These are phyloP conservation scores for Clausena lansium DNA, from an alignment of 345 rosid genomes.

Conservation along the genomic window DNA sequence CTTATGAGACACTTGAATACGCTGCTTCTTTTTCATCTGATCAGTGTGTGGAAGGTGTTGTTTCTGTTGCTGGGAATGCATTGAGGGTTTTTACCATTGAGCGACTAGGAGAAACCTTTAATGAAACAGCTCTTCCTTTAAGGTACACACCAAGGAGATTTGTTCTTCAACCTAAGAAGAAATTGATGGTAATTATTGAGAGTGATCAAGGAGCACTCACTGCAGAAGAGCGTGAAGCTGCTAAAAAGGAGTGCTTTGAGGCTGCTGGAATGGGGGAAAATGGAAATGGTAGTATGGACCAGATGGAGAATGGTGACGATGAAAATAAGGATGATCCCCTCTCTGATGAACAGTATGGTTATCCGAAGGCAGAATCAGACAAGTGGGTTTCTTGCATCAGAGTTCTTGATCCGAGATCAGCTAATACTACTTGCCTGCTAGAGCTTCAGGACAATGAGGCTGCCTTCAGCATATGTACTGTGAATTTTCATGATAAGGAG, in stretches of 20 bases:
- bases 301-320: constrained; percentile 84
- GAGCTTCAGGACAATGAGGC: constrained; percentile 99
- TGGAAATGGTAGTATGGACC: constrained; percentile 56
- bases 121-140: constrained; percentile 85
- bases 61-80: constrained; percentile 93
- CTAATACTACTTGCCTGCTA: constrained; percentile 78
- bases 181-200: constrained; percentile 80
- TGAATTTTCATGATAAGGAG: constrained; percentile 95
- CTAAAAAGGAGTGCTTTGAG: constrained; percentile 85
- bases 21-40: constrained; percentile 98
- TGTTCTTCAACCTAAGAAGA: constrained; percentile 77
- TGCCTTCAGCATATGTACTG: constrained; percentile 88
- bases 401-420: constrained; percentile 84
- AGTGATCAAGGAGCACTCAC: constrained; percentile 95
- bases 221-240: constrained; percentile 96
- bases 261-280: constrained; percentile 81
- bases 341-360: constrained; percentile 96
- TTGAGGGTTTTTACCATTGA: constrained; percentile 93
- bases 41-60: constrained; percentile 98
- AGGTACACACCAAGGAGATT: constrained; percentile 97
- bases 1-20: constrained; percentile 92
- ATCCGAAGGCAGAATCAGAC: constrained; percentile 89
- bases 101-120: constrained; percentile 92
- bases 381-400: constrained; percentile 98
- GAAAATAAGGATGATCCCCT: constrained; percentile 84